Percentiles rank a stretch among this genome's conserved stretches.
These are phyloP conservation scores for Crithidia bombi DNA, from an alignment of 208 protist species.

Conservation along the genomic window DNA sequence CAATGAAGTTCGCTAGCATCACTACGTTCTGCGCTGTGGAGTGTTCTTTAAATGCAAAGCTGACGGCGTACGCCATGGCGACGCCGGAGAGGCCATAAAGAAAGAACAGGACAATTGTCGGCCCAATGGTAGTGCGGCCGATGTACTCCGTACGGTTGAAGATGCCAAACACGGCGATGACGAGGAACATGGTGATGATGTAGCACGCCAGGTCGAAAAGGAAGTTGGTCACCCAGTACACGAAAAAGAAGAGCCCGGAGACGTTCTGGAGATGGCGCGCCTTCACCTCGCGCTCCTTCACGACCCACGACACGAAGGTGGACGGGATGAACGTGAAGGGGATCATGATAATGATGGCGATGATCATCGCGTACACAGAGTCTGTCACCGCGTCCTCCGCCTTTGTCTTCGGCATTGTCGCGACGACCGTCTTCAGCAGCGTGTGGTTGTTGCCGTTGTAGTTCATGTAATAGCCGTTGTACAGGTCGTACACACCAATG, in stretches of 20 bases:
- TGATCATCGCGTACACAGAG: slow-evolving; percentile 53
- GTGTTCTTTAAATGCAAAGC: slow-evolving; percentile 72
- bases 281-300: slow-evolving; percentile 80
- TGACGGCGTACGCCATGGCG: slow-evolving; percentile 62
- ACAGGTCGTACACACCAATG: slow-evolving; percentile 44
- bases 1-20: slow-evolving; percentile 78
- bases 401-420: slow-evolving; percentile 53
- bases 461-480: slow-evolving; percentile 42
- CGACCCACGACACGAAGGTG: slow-evolving; percentile 69
- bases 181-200: slow-evolving; percentile 62
- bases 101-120: slow-evolving; percentile 61
- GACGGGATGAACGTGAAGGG: slow-evolving; percentile 78
- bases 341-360: slow-evolving; percentile 67
- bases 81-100: slow-evolving; percentile 71
- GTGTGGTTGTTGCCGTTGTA: slow-evolving; percentile 11
- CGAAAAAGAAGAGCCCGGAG: slow-evolving; percentile 56
- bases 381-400: slow-evolving; percentile 33
- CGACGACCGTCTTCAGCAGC: slow-evolving; percentile 30
- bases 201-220: slow-evolving; percentile 74
- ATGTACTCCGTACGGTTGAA: slow-evolving; percentile 75
- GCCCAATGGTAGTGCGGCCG: slow-evolving; percentile 34
- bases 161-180: slow-evolving; percentile 60
- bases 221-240: slow-evolving; percentile 85
- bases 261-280: slow-evolving; percentile 74
- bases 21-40: slow-evolving; percentile 70